phyloP scores from a whole-genome alignment of 768 basidiomycete species.

The Lactarius sanguifluus region DNA sequence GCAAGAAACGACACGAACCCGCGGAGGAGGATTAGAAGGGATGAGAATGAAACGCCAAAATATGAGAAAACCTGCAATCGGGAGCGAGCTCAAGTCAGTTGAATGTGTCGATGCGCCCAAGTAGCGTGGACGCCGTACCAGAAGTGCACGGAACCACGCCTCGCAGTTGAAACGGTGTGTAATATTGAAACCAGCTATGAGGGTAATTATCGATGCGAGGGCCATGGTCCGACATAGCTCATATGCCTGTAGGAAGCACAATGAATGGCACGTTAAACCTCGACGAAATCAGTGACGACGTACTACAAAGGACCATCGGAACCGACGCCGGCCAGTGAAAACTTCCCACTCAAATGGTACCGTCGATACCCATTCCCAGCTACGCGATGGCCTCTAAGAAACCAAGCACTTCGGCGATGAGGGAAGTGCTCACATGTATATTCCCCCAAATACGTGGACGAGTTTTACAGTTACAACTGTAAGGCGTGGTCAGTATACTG shows the following conservation, averaged over 20 bases:
- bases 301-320: slow-evolving; percentile 18
- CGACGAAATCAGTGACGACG: not conserved
- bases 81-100: not conserved
- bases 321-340: slow-evolving; percentile 12
- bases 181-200: slow-evolving; percentile 12
- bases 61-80: slow-evolving; percentile 3
- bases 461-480: slow-evolving; percentile 19
- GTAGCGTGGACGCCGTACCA: not conserved
- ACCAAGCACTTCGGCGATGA: not conserved
- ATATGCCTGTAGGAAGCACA: slow-evolving; percentile 4
- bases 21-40: slow-evolving; percentile 15
- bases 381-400: not conserved
- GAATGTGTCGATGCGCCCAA: not conserved
- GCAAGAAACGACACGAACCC: slow-evolving; percentile 6
- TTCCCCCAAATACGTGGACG: slow-evolving; percentile 17
- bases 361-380: slow-evolving; percentile 15
- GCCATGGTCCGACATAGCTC: slow-evolving; percentile 5
- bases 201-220: not conserved
- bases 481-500: not conserved
- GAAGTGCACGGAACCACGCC: slow-evolving; percentile 7
- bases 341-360: slow-evolving; percentile 16
- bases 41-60: slow-evolving; percentile 9
- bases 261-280: not conserved
- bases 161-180: not conserved
- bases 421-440: slow-evolving; percentile 11